Conservation (phyloP, 768 basidiomycete species). For the Psilocybe azurescens region DNA sequence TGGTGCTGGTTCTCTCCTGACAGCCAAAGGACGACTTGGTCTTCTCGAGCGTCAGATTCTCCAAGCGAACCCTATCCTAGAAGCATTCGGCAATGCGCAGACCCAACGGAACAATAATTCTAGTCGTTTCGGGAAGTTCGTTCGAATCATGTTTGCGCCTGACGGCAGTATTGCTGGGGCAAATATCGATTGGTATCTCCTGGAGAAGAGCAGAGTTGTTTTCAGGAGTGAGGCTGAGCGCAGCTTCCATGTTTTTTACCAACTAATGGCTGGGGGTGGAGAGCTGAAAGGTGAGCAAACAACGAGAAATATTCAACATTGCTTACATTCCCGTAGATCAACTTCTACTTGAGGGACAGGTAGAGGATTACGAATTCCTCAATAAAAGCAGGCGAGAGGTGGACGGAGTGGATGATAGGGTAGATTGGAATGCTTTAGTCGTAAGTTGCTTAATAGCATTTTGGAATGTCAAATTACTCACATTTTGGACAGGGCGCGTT, state of each 20-base stretch:
- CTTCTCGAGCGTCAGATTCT: constrained; percentile 95
- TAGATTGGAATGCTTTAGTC: constrained; percentile 85
- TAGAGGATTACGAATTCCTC: constrained; percentile 89
- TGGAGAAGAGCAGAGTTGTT: constrained; percentile 97
- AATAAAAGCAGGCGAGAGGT: constrained; percentile 89
- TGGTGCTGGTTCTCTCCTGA: constrained; percentile 51
- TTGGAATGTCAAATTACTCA: background rate
- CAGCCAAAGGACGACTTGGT: constrained; percentile 78
- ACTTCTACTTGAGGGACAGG: constrained; percentile 72
- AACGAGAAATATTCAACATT: constrained; percentile 2
- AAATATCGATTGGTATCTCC: constrained; percentile 97
- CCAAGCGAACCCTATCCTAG: constrained; percentile 96
- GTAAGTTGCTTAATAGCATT: constrained; percentile 41
- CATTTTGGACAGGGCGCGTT: constrained; percentile 67
- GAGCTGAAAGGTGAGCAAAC: constrained; percentile 63
- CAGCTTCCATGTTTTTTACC: constrained; percentile 97
- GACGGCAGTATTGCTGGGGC: constrained; percentile 96
- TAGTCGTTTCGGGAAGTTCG: constrained; percentile 98
- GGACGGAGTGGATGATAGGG: constrained; percentile 92
- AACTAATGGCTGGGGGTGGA: constrained; percentile 81
- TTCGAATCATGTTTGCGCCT: constrained; percentile 91
- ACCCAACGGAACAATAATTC: constrained; percentile 99
- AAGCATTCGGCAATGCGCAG: constrained; percentile 98
- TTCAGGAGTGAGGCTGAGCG: constrained; percentile 87
- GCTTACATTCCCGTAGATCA: constrained; percentile 49